Evolutionary conservation across 176 grass and related monocot genomes (phyloP), one percentile per base, ranked within the genome.

Genomic region (Guadua angustifolia): DNA sequence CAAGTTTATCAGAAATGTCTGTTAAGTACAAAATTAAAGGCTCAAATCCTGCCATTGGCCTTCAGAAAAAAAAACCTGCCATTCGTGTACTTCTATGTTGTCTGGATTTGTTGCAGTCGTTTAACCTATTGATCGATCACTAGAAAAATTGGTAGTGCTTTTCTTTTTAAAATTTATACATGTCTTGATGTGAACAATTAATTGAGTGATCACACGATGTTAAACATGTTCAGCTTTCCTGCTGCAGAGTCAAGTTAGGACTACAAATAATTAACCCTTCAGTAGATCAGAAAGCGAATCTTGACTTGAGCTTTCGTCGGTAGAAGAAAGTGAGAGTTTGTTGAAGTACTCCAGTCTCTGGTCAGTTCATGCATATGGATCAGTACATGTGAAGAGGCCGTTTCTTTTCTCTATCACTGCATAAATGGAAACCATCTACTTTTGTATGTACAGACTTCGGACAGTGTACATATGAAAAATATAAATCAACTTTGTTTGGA

Each of bases 401-500:
- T 90, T 90, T 86, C 78, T 60, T 82, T 65, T 90, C 88, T 22
- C 88, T 72, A 50, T 73, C 88, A 66, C 21, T 59, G n/a, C 55
- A 56, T 72, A 90, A 82, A 86, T 82, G 73, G 88, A 90, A 82
- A 57, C 57, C 44, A 38, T 84, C 42, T 9, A 67, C 40, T 82
- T 71, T 39, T 65, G 22, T 33, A 24, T 86, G 42, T 59, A 63
- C 60, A 87, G 40, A 19, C 25, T 58, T 40, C 50, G 67, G 82
- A 7, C 55, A 77, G 6, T 33, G 70, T 26, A 4, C 61, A 51
- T 49, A 51, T 10, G 79, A 25, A 50, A 77, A 14, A 39, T 38
- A 14, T 33, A 73, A 22, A 63, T 45, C 7, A 22, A 79, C 24
- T 32, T n/a, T 65, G 15, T 74, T 81, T 67, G 46, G 24, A 59